Evolutionary conservation across 352 stramenopile genomes (phyloP).

Genomic region (Peronospora belbahrii): DNA sequence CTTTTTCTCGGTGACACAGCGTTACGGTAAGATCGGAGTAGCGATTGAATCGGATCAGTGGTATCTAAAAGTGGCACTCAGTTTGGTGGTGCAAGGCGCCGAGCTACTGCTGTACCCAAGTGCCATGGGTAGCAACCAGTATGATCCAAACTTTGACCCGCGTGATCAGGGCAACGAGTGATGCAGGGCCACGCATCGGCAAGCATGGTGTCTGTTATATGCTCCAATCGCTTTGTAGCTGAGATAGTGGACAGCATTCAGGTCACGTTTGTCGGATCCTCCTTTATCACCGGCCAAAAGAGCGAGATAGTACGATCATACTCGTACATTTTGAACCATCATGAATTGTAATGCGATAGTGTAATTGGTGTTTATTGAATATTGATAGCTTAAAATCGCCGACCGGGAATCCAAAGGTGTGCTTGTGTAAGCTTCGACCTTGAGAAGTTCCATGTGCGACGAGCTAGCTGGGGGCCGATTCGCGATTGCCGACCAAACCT

Average conservation of each 20-base stretch:
- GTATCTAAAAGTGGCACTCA: conserved; percentile 87
- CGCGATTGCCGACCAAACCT: conserved; percentile 80
- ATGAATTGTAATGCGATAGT: neutral
- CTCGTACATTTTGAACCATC: neutral
- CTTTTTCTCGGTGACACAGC: conserved; percentile 22
- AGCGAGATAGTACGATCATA: conserved; percentile 66
- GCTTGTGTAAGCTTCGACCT: conserved; percentile 80
- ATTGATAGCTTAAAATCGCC: conserved; percentile 70
- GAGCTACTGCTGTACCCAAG: conserved; percentile 82
- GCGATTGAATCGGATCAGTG: conserved; percentile 91
- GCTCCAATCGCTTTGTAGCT: conserved; percentile 83
- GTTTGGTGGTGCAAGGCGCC: conserved; percentile 82
- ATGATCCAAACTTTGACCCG: conserved; percentile 79
- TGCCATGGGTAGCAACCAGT: conserved; percentile 81
- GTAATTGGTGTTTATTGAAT: conserved; percentile 2
- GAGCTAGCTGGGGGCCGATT: conserved; percentile 81
- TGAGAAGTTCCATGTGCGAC: conserved; percentile 80
- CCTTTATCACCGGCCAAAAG: conserved; percentile 90
- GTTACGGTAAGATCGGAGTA: conserved; percentile 82
- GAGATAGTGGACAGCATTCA: conserved; percentile 74
- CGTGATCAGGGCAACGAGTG: conserved; percentile 84
- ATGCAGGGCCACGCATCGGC: conserved; percentile 87
- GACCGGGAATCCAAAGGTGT: conserved; percentile 81
- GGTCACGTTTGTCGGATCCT: conserved; percentile 87
- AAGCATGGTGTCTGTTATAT: conserved; percentile 88